Evolutionary conservation across 768 basidiomycete genomes (phyloP).

Genomic region (Amanita rubescens): DNA sequence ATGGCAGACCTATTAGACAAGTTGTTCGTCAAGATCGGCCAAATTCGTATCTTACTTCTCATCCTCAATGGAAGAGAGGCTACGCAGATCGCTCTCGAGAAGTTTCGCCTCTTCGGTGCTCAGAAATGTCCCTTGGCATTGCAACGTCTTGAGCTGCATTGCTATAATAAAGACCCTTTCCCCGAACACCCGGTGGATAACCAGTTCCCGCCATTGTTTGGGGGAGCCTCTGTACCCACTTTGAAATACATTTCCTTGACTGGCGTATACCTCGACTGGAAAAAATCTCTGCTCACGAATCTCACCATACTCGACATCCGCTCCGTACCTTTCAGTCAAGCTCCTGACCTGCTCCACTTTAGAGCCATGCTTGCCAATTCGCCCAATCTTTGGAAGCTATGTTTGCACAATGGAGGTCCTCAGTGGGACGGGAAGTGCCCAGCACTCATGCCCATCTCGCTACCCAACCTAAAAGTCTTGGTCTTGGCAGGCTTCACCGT

Average conservation of each 20-base stretch:
- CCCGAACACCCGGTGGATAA: too few species aligned
- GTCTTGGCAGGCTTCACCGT: slow-evolving; percentile 50
- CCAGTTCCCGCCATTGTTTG: slow-evolving; percentile 38
- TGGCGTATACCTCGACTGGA: slow-evolving; percentile 59
- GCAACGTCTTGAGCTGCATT: slow-evolving; percentile 62
- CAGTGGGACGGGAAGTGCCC: slow-evolving; percentile 17
- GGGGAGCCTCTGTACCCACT: slow-evolving; percentile 35
- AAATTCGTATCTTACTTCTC: slow-evolving; percentile 53
- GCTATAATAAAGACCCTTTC: too few species aligned
- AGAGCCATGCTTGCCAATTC: slow-evolving; percentile 42
- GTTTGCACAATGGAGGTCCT: slow-evolving; percentile 60
- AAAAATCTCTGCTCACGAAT: slow-evolving; percentile 36
- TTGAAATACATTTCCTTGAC: slow-evolving; percentile 47
- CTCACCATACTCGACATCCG: slow-evolving; percentile 63
- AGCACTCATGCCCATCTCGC: slow-evolving; percentile 30
- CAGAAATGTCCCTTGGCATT: slow-evolving; percentile 33
- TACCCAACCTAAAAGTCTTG: slow-evolving; percentile 44
- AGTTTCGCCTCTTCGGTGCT: slow-evolving; percentile 31
- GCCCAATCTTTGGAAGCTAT: slow-evolving; percentile 45
- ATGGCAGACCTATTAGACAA: slow-evolving; percentile 44
- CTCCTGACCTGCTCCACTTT: slow-evolving; percentile 42
- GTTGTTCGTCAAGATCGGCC: slow-evolving; percentile 44
- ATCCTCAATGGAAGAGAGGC: slow-evolving; percentile 51
- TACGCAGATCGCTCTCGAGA: slow-evolving; percentile 42
- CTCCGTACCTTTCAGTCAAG: slow-evolving; percentile 43